These are phyloP conservation scores for Fusarium penzigii DNA, from an alignment of 2,329 filamentous ascomycete genomes.

Conservation along the genomic window DNA sequence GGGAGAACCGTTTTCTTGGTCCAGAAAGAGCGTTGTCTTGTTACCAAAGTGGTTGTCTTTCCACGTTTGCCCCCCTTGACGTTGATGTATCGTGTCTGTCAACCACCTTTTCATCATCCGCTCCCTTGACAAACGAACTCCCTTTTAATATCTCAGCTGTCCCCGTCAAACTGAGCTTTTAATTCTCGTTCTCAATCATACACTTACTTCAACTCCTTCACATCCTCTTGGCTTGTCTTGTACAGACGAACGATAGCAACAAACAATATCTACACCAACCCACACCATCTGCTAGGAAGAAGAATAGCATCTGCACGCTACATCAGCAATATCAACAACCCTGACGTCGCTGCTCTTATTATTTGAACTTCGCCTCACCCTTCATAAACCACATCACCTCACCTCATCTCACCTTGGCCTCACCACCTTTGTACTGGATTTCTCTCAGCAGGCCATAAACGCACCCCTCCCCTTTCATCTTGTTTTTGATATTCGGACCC, in stretches of 20 bases:
- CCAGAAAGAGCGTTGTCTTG: too few relatives aligned
- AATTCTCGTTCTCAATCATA: neutral
- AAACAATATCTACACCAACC: too few relatives aligned
- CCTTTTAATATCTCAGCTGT: slow-evolving; percentile 9
- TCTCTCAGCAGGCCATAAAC: slow-evolving; percentile 7
- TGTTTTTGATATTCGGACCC: slow-evolving; percentile 16
- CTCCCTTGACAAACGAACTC: slow-evolving; percentile 19
- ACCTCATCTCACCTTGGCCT: slow-evolving; percentile 15
- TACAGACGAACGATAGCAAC: too few relatives aligned
- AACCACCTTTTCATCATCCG: too few relatives aligned
- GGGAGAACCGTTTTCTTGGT: too few relatives aligned
- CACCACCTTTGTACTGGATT: slow-evolving; percentile 1
- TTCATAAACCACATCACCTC: slow-evolving; percentile 22
- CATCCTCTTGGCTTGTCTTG: neutral
- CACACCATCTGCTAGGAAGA: too few relatives aligned
- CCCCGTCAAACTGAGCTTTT: slow-evolving; percentile 1
- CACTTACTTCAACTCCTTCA: neutral
- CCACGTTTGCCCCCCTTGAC: too few relatives aligned
- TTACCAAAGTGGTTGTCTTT: too few relatives aligned
- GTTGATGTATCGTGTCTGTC: too few relatives aligned
- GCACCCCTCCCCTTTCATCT: slow-evolving; percentile 9
- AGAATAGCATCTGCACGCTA: too few relatives aligned
- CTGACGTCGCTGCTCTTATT: neutral
- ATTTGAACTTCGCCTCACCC: slow-evolving; percentile 6
- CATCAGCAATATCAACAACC: neutral